These are phyloP conservation scores for Ilex asprella DNA, from an alignment of 257 asterid genomes.

Conservation along the genomic window DNA sequence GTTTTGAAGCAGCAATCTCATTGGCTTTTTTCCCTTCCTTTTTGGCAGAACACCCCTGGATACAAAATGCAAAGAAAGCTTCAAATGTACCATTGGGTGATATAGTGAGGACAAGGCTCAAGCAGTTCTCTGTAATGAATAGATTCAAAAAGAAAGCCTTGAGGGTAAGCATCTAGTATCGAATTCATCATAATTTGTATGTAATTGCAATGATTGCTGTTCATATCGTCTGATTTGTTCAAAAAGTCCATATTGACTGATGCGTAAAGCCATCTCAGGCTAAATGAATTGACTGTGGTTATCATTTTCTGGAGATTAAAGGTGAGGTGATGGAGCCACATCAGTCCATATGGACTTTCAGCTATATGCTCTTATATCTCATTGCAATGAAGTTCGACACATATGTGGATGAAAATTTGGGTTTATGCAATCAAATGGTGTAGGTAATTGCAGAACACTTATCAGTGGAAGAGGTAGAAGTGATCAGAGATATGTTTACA, in stretches of 20 bases:
- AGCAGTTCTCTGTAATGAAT: constrained; percentile 64
- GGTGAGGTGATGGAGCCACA: no score
- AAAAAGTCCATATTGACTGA: no score
- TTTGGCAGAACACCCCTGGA: constrained; percentile 61
- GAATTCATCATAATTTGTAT: not conserved
- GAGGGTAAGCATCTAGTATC: constrained; percentile 25
- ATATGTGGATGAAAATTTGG: no score
- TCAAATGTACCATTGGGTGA: constrained; percentile 69
- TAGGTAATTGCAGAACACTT: constrained; percentile 4
- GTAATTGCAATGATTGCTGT: no score
- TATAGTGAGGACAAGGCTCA: constrained; percentile 70
- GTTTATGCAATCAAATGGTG: not conserved
- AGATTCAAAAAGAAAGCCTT: constrained; percentile 64
- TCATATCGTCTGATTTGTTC: no score
- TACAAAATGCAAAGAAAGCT: constrained; percentile 53
- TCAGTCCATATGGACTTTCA: no score
- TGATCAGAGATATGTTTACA: constrained; percentile 87
- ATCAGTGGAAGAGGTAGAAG: constrained; percentile 73
- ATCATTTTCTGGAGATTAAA: no score
- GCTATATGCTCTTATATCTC: no score
- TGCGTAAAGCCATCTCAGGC: no score
- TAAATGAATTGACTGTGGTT: no score
- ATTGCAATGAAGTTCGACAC: no score
- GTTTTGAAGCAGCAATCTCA: not conserved
- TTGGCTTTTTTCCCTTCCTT: not conserved